phyloP scores from a whole-genome alignment of 2,329 filamentous ascomycete species.

The Lasiodiplodia gonubiensis region DNA sequence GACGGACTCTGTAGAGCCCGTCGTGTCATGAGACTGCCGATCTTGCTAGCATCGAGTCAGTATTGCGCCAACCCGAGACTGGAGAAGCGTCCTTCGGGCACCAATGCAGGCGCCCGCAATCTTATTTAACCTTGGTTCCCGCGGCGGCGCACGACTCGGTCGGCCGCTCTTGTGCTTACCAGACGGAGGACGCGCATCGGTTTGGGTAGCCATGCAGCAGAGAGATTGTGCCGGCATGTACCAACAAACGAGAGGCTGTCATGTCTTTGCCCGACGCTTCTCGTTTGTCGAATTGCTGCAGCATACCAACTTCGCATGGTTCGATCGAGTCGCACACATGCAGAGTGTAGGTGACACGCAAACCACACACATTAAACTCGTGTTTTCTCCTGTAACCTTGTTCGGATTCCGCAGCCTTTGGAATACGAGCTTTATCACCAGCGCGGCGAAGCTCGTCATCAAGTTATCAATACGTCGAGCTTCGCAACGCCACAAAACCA shows the following conservation, averaged over 20 bases:
- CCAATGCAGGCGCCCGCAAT: conserved; percentile 13
- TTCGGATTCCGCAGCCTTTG: background rate
- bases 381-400: background rate
- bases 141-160: background rate
- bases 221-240: background rate
- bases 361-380: background rate
- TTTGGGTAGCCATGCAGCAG: background rate
- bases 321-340: background rate
- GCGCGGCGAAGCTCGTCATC: background rate
- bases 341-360: background rate
- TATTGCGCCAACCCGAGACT: too few species aligned
- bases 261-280: background rate
- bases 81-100: conserved; percentile 7
- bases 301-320: too few species aligned
- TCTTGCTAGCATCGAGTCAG: background rate
- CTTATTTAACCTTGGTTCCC: background rate
- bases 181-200: background rate
- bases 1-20: background rate
- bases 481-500: background rate
- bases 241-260: background rate
- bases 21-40: background rate
- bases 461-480: background rate
- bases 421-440: background rate
- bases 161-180: background rate
- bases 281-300: background rate